Evolutionary conservation across 257 asterid species (phyloP).

Genomic region (Fraxinus pennsylvanica): DNA sequence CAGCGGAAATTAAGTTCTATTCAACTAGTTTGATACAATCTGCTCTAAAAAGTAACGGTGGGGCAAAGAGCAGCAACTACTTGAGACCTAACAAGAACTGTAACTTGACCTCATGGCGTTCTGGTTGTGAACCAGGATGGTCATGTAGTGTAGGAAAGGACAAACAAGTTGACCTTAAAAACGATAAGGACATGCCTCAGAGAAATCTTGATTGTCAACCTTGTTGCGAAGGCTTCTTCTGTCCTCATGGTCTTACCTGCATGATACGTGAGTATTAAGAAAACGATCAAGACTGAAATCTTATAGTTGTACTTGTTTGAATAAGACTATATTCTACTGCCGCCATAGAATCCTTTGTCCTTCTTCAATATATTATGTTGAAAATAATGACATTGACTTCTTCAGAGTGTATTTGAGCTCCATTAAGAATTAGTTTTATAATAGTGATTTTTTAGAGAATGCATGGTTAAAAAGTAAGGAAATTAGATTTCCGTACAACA

Average conservation of each 20-base stretch:
- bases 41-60: constrained; percentile 30
- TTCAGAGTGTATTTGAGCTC: too few species aligned
- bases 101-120: constrained; percentile 72
- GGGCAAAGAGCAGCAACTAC: constrained; percentile 38
- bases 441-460: too few species aligned
- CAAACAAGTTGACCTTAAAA: constrained; percentile 53
- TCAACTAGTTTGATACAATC: constrained; percentile 45
- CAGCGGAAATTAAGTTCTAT: constrained; percentile 78
- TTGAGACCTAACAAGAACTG: constrained; percentile 80
- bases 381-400: neutral
- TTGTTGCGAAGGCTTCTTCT: constrained; percentile 94
- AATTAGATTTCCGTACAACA: too few species aligned
- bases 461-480: too few species aligned
- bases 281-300: neutral
- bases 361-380: constrained; percentile 3
- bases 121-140: constrained; percentile 99
- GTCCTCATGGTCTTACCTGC: constrained; percentile 98
- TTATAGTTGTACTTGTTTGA: neutral
- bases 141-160: constrained; percentile 61
- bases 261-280: constrained; percentile 84
- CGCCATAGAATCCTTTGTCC: neutral
- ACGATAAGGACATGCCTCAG: constrained; percentile 56
- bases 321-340: neutral
- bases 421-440: too few species aligned
- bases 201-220: constrained; percentile 62